Percentiles rank a stretch among this genome's conserved stretches.
Evolutionary conservation across 2,329 filamentous ascomycete genomes (phyloP).

Genomic region (Alternaria metachromatica): DNA sequence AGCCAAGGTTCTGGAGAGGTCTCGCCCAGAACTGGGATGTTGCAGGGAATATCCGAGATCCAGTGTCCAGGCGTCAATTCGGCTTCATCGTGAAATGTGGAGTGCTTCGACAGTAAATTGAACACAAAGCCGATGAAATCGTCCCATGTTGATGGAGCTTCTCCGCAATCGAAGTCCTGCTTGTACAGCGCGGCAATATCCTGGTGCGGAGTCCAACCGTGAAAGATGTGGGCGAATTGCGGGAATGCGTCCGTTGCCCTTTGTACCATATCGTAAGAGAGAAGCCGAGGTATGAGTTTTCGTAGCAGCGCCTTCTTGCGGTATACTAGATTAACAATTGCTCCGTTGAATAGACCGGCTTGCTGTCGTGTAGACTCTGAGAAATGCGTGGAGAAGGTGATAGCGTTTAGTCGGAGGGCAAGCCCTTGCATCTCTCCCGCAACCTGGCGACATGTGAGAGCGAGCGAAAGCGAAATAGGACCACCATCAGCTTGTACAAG

Average conservation of each 20-base stretch:
- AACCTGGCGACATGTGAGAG: neutral
- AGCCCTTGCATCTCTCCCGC: neutral
- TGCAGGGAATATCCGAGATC: too few species aligned
- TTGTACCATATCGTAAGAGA: neutral
- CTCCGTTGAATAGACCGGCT: too few species aligned
- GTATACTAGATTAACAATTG: rapidly evolving
- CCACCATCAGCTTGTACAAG: neutral
- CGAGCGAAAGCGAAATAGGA: neutral
- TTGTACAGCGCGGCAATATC: rapidly evolving
- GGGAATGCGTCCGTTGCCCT: neutral
- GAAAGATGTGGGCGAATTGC: neutral
- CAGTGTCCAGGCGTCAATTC: too few species aligned
- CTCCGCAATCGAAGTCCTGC: neutral
- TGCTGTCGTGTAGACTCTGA: neutral
- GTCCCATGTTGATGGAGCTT: neutral
- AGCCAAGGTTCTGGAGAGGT: neutral
- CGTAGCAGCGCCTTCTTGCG: neutral
- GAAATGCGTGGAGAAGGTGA: neutral
- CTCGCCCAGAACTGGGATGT: too few species aligned
- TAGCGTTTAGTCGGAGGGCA: neutral
- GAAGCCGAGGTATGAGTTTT: neutral
- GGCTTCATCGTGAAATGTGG: too few species aligned
- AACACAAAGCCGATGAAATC: neutral
- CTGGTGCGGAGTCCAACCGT: neutral
- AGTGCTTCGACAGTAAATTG: too few species aligned